Evolutionary conservation across 2,329 filamentous ascomycete species (phyloP).

Genomic region (Claviceps maximensis): DNA sequence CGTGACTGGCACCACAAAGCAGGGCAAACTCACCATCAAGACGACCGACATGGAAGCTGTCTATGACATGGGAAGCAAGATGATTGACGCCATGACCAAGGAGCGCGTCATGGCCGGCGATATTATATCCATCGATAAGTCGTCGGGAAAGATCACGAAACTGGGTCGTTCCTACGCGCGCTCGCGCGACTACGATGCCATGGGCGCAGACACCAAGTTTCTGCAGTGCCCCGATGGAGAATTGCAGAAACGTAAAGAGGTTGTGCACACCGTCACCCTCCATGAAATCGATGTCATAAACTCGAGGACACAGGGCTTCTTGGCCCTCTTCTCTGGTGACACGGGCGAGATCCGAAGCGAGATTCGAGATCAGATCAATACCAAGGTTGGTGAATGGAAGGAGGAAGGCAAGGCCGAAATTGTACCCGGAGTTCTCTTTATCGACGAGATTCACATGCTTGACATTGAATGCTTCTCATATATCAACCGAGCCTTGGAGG

Average conservation of each 20-base stretch:
- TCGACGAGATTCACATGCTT: constrained; percentile 99
- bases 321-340: constrained; percentile 94
- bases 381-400: constrained; percentile 97
- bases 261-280: constrained; percentile 89
- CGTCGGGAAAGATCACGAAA: constrained; percentile 95
- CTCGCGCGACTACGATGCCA: constrained; percentile 95
- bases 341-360: constrained; percentile 96
- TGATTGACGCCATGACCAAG: constrained; percentile 99
- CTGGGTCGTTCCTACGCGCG: constrained; percentile 88
- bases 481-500: constrained; percentile 92
- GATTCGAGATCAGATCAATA: constrained; percentile 97
- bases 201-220: constrained; percentile 97
- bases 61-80: constrained; percentile 98
- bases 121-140: constrained; percentile 97
- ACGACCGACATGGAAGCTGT: constrained; percentile 99
- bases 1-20: constrained; percentile 91
- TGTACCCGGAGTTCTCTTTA: constrained; percentile 91
- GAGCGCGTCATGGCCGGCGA: constrained; percentile 98
- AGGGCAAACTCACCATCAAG: constrained; percentile 98
- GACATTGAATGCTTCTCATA: constrained; percentile 99
- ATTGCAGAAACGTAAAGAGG: constrained; percentile 91
- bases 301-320: constrained; percentile 93
- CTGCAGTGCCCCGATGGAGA: constrained; percentile 95
- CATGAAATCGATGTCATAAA: constrained; percentile 99
- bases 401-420: constrained; percentile 99